These are phyloP conservation scores for Rhypophila decipiens DNA, from an alignment of 495 filamentous ascomycete genomes.

Conservation along the genomic window DNA sequence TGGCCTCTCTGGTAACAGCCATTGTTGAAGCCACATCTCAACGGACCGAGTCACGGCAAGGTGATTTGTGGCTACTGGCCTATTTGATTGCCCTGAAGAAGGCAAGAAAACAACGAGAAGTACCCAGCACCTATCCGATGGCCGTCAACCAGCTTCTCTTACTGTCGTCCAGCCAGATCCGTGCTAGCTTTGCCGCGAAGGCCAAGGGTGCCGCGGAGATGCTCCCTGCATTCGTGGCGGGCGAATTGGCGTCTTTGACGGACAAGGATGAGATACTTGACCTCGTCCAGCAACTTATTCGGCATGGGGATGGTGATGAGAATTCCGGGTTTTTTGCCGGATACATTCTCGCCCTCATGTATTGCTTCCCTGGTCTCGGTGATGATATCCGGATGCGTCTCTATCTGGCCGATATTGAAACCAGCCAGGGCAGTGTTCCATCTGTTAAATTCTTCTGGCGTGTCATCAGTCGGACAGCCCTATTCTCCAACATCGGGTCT, in stretches of 20 bases:
- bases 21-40: slow-evolving; percentile 9
- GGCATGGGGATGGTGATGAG: too few relatives aligned
- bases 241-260: slow-evolving; percentile 28
- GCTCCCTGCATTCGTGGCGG: slow-evolving; percentile 25
- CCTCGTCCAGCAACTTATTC: too few relatives aligned
- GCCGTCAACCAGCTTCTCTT: slow-evolving; percentile 21
- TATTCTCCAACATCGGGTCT: slow-evolving; percentile 59
- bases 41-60: slow-evolving; percentile 15
- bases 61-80: slow-evolving; percentile 67
- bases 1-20: slow-evolving; percentile 22
- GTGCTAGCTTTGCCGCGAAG: slow-evolving; percentile 10
- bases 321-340: slow-evolving; percentile 73
- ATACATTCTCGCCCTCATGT: slow-evolving; percentile 79
- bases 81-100: slow-evolving; percentile 74
- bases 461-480: slow-evolving; percentile 56
- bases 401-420: slow-evolving; percentile 69
- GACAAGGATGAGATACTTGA: slow-evolving; percentile 36
- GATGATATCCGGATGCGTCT: slow-evolving; percentile 97
- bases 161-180: slow-evolving; percentile 17
- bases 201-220: slow-evolving; percentile 7
- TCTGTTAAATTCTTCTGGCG: slow-evolving; percentile 89
- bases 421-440: slow-evolving; percentile 44
- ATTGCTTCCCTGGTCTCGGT: slow-evolving; percentile 73
- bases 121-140: slow-evolving; percentile 14
- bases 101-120: slow-evolving; percentile 20